These are phyloP conservation scores for Rhizopogon roseolus DNA, from an alignment of 768 basidiomycete species.

Conservation along the genomic window DNA sequence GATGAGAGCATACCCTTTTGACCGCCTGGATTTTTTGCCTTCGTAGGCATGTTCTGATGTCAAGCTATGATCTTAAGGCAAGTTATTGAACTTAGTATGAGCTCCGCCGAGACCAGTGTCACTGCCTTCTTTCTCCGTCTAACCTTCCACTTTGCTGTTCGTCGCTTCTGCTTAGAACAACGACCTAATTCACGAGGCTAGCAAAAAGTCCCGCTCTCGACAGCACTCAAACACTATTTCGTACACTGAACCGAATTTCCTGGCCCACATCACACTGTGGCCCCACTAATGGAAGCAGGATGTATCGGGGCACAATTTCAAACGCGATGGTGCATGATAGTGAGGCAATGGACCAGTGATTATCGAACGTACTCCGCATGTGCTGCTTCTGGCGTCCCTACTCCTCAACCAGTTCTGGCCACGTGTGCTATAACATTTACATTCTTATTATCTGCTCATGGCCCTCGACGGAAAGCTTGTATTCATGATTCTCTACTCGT, in stretches of 20 bases:
- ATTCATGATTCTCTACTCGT: not conserved
- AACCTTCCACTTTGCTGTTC: not conserved
- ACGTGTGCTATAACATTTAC: too few species aligned
- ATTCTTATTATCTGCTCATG: not conserved
- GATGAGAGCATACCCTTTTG: not conserved
- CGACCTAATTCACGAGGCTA: not conserved
- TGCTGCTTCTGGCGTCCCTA: not conserved
- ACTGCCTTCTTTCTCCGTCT: not conserved
- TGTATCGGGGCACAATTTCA: not conserved
- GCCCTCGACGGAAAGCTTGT: not conserved
- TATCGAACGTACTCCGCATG: not conserved
- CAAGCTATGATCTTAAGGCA: not conserved
- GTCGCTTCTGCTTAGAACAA: not conserved
- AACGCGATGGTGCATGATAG: not conserved
- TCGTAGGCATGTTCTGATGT: not conserved
- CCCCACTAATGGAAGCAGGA: not conserved
- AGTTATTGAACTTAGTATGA: not conserved
- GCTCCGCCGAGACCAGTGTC: not conserved
- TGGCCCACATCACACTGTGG: not conserved
- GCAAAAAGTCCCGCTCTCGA: too few species aligned
- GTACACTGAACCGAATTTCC: not conserved
- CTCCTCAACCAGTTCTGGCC: not conserved
- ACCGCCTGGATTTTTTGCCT: not conserved
- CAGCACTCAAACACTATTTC: not conserved
- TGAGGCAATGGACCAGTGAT: too few species aligned